These are phyloP conservation scores for Mollisiaceae sp. DNA, from an alignment of 2,329 filamentous ascomycete species.

Conservation along the genomic window DNA sequence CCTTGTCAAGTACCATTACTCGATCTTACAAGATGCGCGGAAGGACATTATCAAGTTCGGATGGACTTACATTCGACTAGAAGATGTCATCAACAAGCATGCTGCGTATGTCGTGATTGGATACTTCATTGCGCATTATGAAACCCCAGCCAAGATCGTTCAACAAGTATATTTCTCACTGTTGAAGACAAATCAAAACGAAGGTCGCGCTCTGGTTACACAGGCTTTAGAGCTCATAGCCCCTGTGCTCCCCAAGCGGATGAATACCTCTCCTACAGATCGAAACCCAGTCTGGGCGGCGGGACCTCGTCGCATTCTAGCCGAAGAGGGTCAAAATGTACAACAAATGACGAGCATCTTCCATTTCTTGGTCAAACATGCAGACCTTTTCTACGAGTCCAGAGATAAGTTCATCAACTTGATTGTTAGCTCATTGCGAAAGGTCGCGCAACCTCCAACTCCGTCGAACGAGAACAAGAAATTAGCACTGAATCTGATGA, in stretches of 20 bases:
- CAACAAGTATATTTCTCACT: constrained; percentile 93
- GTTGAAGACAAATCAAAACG: constrained; percentile 90
- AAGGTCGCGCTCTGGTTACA: constrained; percentile 88
- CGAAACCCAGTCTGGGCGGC: constrained; percentile 85
- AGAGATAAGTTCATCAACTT: constrained; percentile 88
- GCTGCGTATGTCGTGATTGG: constrained; percentile 96
- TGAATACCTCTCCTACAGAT: constrained; percentile 70
- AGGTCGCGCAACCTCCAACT: constrained; percentile 83
- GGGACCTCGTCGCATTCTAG: constrained; percentile 86
- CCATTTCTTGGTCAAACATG: constrained; percentile 91
- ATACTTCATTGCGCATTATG: constrained; percentile 97
- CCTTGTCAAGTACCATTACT: constrained; percentile 92
- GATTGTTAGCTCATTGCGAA: constrained; percentile 86
- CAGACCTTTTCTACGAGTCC: constrained; percentile 92
- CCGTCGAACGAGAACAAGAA: constrained; percentile 92
- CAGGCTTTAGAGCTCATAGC: constrained; percentile 94
- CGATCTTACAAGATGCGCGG: constrained; percentile 84
- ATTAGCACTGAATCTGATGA: constrained; percentile 88
- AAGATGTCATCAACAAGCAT: constrained; percentile 99
- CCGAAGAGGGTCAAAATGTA: constrained; percentile 92
- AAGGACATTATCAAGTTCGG: constrained; percentile 99
- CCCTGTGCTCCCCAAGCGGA: constrained; percentile 88
- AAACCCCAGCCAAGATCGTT: constrained; percentile 94
- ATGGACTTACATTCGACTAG: constrained; percentile 98
- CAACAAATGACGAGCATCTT: constrained; percentile 98